Evolutionary conservation across 192 early-diverging fungal species (phyloP).

Genomic region (Dissophora globulifera): DNA sequence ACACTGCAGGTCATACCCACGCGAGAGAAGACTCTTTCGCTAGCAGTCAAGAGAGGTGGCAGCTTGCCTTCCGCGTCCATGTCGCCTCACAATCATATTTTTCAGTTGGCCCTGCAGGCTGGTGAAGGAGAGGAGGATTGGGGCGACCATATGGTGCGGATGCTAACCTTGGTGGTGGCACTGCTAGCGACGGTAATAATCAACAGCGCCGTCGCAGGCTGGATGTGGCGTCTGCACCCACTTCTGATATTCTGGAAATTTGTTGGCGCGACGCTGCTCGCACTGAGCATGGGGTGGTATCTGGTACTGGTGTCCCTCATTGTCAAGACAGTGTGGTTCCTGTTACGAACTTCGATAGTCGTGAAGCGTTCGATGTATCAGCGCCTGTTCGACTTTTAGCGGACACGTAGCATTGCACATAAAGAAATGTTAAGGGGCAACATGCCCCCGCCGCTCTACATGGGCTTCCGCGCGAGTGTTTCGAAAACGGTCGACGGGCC

Average conservation of each 20-base stretch:
- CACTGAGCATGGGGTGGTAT: slow-evolving; percentile 20
- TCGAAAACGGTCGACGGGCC: too few relatives aligned
- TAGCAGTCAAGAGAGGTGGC: too few relatives aligned
- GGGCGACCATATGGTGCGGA: slow-evolving; percentile 29
- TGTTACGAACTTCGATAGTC: slow-evolving; percentile 7
- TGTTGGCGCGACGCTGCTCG: slow-evolving; percentile 10
- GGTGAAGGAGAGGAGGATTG: slow-evolving; percentile 16
- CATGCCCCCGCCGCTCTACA: too few relatives aligned
- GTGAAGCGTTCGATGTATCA: slow-evolving; percentile 21
- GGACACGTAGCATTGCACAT: background rate
- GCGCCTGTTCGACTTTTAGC: slow-evolving; percentile 28
- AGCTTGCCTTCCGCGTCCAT: too few relatives aligned
- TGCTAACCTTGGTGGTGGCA: slow-evolving; percentile 6
- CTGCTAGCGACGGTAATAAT: slow-evolving; percentile 1
- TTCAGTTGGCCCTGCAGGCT: background rate
- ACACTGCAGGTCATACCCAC: slow-evolving; percentile 21
- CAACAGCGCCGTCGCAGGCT: slow-evolving; percentile 11
- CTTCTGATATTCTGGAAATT: slow-evolving; percentile 21
- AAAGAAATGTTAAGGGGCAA: too few relatives aligned
- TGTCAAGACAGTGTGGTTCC: slow-evolving; percentile 26
- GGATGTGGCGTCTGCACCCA: background rate
- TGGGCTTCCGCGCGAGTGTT: too few relatives aligned
- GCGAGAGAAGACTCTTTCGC: too few relatives aligned
- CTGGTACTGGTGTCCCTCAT: slow-evolving; percentile 16
- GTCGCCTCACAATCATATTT: too few relatives aligned